phyloP scores from a whole-genome alignment of 495 filamentous ascomycete genomes.

The Xylona heveae region DNA sequence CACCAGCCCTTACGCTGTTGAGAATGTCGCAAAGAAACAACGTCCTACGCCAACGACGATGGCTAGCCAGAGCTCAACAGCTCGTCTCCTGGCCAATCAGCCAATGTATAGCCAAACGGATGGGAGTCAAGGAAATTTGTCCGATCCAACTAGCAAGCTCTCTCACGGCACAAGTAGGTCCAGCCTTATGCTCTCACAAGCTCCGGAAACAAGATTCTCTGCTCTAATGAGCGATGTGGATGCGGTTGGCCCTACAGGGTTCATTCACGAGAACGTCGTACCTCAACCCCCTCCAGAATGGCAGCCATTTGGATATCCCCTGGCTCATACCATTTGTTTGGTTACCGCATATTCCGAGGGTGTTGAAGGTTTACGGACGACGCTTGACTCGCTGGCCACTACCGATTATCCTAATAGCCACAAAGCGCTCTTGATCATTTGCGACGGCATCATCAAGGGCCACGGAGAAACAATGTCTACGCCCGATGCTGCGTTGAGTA shows the following conservation, averaged over 20 bases:
- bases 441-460: slow-evolving; percentile 95
- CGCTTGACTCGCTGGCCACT: slow-evolving; percentile 86
- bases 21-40: slow-evolving; percentile 23
- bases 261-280: slow-evolving; percentile 88
- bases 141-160: slow-evolving; percentile 1
- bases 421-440: slow-evolving; percentile 87
- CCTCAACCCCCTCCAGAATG: slow-evolving; percentile 96
- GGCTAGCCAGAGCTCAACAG: slow-evolving; percentile 71
- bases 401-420: slow-evolving; percentile 99
- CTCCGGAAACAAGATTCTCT: slow-evolving; percentile 24
- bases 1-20: slow-evolving; percentile 71
- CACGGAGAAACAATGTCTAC: slow-evolving; percentile 74
- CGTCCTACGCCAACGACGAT: slow-evolving; percentile 64
- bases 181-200: slow-evolving; percentile 18
- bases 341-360: slow-evolving; percentile 98
- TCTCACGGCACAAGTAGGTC: slow-evolving; percentile 5
- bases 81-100: slow-evolving; percentile 48
- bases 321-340: slow-evolving; percentile 82
- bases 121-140: slow-evolving; percentile 30
- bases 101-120: slow-evolving; percentile 46
- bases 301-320: slow-evolving; percentile 85
- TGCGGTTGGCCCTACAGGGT: slow-evolving; percentile 66
- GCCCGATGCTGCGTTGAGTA: slow-evolving; percentile 71
- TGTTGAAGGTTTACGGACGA: slow-evolving; percentile 77
- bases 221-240: slow-evolving; percentile 41